Percentiles rank a stretch among this genome's conserved stretches.
Evolutionary conservation across 2,329 filamentous ascomycete species (phyloP).

Genomic region (Xylogone sp.): DNA sequence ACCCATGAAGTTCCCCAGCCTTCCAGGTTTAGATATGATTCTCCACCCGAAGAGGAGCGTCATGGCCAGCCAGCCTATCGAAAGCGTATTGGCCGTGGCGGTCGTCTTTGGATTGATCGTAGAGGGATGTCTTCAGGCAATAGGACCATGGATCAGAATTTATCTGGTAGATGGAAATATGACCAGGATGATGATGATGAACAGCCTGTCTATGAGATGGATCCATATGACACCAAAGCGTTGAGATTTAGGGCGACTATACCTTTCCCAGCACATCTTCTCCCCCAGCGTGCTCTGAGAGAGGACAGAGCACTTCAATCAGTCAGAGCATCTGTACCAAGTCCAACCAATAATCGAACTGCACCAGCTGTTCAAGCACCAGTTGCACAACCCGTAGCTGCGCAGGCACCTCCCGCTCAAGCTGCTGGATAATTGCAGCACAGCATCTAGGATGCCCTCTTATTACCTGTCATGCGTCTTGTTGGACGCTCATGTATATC

Average conservation of each 20-base stretch:
- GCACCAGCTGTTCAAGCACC: conserved; percentile 9
- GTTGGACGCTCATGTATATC: conserved; percentile 18
- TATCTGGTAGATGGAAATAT: conserved; percentile 76
- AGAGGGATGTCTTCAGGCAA: conserved; percentile 59
- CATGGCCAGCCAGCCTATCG: conserved; percentile 62
- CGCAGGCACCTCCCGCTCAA: conserved; percentile 13
- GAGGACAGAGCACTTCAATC: conserved; percentile 16
- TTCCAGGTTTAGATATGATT: conserved; percentile 18
- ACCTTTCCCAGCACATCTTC: conserved; percentile 23
- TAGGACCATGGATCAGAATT: conserved; percentile 40
- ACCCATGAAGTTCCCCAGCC: conserved; percentile 21
- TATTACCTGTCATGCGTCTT: conserved; percentile 4
- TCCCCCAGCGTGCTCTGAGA: conserved; percentile 18
- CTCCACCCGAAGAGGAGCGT: conserved; percentile 25
- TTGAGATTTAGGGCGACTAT: conserved; percentile 54
- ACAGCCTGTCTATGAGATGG: conserved; percentile 68
- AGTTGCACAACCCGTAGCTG: conserved; percentile 7
- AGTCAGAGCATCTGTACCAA: conserved; percentile 11
- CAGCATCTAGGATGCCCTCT: conserved; percentile 1
- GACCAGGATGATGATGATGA: conserved; percentile 82
- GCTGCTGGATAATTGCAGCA: conserved; percentile 1
- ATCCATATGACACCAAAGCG: conserved; percentile 61
- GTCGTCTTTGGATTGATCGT: conserved; percentile 84
- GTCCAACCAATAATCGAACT: conserved; percentile 17
- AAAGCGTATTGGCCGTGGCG: conserved; percentile 78